phyloP scores from a whole-genome alignment of 768 basidiomycete species.

The Pleurotus djamor region DNA sequence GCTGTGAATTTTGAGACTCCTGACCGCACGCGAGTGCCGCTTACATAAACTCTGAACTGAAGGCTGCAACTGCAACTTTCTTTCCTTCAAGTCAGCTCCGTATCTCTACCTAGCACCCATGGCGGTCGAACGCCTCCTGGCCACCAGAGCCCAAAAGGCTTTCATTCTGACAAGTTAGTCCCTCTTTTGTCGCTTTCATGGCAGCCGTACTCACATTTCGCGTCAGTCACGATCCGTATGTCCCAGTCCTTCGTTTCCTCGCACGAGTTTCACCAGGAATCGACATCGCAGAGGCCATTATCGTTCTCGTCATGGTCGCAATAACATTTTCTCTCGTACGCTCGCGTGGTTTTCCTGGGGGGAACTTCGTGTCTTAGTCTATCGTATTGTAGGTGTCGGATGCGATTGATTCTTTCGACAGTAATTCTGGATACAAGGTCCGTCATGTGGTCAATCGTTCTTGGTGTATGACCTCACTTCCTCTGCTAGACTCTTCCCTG shows the following conservation, averaged over 20 bases:
- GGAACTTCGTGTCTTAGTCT: not conserved
- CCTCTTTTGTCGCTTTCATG: conserved; percentile 2
- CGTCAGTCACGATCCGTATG: conserved; percentile 59
- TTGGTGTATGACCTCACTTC: conserved; percentile 1
- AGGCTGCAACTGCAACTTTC: no score
- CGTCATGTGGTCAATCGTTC: not conserved
- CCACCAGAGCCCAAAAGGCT: conserved; percentile 67
- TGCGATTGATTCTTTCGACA: conserved; percentile 36
- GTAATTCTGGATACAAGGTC: conserved; percentile 50
- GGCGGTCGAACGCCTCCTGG: conserved; percentile 71
- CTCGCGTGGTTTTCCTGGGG: conserved; percentile 8
- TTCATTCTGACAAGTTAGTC: conserved; percentile 71
- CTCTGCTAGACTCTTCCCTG: conserved; percentile 11
- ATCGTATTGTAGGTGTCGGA: conserved; percentile 43
- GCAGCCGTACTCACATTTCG: conserved; percentile 1
- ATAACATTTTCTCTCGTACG: conserved; percentile 66
- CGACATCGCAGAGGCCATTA: conserved; percentile 59
- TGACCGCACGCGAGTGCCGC: no score
- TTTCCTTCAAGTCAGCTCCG: no score
- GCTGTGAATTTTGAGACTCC: conserved; percentile 37
- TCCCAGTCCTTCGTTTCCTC: conserved; percentile 12
- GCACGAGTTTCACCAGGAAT: not conserved
- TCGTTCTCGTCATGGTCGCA: conserved; percentile 74
- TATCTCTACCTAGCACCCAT: conserved; percentile 32
- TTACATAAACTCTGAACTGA: no score